Conservation (phyloP, 805 yeast species). For the Yamadazyma nakazawae region DNA sequence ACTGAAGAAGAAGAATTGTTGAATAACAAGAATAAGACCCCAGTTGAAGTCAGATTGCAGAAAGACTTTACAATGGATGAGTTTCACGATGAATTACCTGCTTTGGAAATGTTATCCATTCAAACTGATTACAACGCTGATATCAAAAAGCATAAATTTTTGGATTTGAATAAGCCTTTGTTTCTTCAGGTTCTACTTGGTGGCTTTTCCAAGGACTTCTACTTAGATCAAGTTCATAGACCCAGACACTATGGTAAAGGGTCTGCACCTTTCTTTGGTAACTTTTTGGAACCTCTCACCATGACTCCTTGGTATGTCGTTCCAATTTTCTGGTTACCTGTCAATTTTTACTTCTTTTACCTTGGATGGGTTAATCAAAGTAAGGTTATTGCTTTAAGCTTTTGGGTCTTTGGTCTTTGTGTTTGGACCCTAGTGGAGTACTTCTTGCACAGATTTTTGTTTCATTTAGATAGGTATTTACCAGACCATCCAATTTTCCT, state of each 20-base stretch:
- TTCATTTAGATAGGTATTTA: conserved; percentile 84
- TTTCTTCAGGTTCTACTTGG: conserved; percentile 75
- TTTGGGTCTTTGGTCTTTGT: conserved; percentile 78
- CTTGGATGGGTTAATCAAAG: conserved; percentile 54
- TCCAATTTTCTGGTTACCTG: conserved; percentile 85
- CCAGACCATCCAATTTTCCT: conserved; percentile 77
- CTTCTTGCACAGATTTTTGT: conserved; percentile 80
- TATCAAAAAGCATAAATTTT: conserved; percentile 71
- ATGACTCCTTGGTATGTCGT: conserved; percentile 94
- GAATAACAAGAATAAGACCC: conserved; percentile 53
- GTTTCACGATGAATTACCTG: conserved; percentile 62
- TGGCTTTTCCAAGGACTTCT: conserved; percentile 80
- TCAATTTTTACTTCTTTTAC: conserved; percentile 59
- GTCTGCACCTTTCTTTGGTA: conserved; percentile 93
- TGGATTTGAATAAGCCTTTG: conserved; percentile 81
- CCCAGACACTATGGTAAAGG: conserved; percentile 98
- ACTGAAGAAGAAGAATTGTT: conserved; percentile 74
- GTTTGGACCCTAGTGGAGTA: conserved; percentile 95
- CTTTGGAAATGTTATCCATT: conserved; percentile 67
- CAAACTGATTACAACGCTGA: conserved; percentile 78
- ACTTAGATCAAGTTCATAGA: conserved; percentile 93
- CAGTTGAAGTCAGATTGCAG: conserved; percentile 52
- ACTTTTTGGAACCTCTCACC: conserved; percentile 87
- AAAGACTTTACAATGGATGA: conserved; percentile 31
- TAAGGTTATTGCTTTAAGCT: conserved; percentile 43